Evolutionary conservation across 1,284 basidiomycete genomes (phyloP).

Genomic region (Trichosporon sp.): DNA sequence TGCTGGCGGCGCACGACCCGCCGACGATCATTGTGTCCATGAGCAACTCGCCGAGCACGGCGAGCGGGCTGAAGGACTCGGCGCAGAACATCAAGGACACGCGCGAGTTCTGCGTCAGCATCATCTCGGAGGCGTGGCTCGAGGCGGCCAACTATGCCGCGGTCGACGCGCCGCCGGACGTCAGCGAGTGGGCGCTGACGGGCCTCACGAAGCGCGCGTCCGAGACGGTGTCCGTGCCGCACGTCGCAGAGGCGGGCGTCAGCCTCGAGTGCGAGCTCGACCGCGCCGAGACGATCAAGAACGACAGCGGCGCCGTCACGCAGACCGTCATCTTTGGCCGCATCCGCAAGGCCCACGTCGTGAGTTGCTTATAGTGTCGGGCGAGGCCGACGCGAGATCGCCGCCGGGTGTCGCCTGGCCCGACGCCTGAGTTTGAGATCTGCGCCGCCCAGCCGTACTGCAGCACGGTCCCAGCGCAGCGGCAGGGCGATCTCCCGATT

Average conservation of each 20-base stretch:
- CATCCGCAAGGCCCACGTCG: slow-evolving; percentile 61
- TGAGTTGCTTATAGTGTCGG: slow-evolving; percentile 14
- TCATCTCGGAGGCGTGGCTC: slow-evolving; percentile 69
- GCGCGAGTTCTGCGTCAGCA: slow-evolving; percentile 68
- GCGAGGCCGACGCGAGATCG: background rate
- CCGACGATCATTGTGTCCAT: slow-evolving; percentile 64
- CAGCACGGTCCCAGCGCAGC: background rate
- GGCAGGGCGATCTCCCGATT: background rate
- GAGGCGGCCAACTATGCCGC: slow-evolving; percentile 67
- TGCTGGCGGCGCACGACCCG: slow-evolving; percentile 58
- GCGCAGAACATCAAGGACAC: slow-evolving; percentile 63
- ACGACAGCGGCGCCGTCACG: slow-evolving; percentile 50
- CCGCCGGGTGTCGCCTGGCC: background rate
- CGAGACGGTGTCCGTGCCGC: slow-evolving; percentile 57
- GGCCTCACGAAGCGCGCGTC: slow-evolving; percentile 60
- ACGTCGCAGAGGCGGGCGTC: slow-evolving; percentile 67
- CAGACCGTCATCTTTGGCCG: slow-evolving; percentile 62
- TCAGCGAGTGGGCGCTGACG: slow-evolving; percentile 68
- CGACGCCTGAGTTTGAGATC: background rate
- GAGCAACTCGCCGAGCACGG: slow-evolving; percentile 12
- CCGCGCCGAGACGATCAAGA: slow-evolving; percentile 57
- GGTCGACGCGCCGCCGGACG: slow-evolving; percentile 61
- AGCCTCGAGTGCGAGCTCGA: slow-evolving; percentile 67
- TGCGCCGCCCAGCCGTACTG: background rate
- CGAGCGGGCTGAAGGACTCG: slow-evolving; percentile 52